These are phyloP conservation scores for Sphaerostilbella broomeana DNA, from an alignment of 2,329 filamentous ascomycete species.

Conservation along the genomic window DNA sequence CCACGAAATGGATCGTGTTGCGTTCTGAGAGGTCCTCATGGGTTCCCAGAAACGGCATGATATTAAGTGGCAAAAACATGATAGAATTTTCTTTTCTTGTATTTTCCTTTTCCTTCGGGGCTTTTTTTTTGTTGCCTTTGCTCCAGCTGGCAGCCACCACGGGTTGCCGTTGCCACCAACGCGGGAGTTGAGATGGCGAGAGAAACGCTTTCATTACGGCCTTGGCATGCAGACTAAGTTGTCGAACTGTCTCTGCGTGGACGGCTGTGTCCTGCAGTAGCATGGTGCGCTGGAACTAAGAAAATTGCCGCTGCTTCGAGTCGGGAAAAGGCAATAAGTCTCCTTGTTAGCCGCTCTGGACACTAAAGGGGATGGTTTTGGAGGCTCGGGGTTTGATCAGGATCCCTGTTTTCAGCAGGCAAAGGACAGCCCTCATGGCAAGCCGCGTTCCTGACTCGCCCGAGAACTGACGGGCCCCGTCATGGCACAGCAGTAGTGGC, in stretches of 20 bases:
- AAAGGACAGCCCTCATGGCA: constrained; percentile 7
- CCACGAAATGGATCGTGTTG: too few relatives aligned
- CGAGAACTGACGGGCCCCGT: neutral
- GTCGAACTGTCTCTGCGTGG: constrained; percentile 3
- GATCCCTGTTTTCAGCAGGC: constrained; percentile 15
- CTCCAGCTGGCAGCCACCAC: too few relatives aligned
- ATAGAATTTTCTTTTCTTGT: neutral
- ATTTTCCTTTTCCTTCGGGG: constrained; percentile 4
- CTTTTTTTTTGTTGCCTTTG: too few relatives aligned
- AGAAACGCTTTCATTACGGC: too few relatives aligned
- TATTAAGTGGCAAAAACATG: constrained; percentile 4
- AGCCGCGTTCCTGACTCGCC: constrained; percentile 12
- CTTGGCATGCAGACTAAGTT: too few relatives aligned
- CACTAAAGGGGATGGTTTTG: constrained; percentile 4
- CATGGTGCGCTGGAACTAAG: neutral
- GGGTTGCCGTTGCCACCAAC: too few relatives aligned
- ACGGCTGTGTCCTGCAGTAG: constrained; percentile 10
- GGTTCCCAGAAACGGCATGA: constrained; percentile 13
- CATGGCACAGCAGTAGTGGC: neutral
- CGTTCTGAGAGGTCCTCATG: constrained; percentile 5
- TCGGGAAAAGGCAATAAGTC: neutral
- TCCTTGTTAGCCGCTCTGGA: neutral
- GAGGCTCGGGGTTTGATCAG: constrained; percentile 6
- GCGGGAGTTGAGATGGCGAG: too few relatives aligned
- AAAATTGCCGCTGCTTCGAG: neutral